Percentiles rank a stretch among this genome's conserved stretches.
Conservation (phyloP, 352 stramenopile species). For the Globisporangium cederbergense region DNA sequence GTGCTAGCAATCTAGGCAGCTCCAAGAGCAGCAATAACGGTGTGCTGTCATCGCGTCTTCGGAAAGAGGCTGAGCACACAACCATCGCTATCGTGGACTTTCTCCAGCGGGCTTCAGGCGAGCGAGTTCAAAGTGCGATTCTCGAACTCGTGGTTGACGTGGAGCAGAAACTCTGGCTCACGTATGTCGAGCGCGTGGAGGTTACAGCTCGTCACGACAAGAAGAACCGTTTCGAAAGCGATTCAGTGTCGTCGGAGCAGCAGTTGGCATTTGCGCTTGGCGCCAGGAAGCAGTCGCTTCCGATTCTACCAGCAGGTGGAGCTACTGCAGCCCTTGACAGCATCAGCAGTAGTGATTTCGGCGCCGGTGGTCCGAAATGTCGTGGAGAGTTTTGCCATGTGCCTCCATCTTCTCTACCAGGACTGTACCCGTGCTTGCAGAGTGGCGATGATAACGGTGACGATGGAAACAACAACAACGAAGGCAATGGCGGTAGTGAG, state of each 20-base stretch:
- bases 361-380: constrained; percentile 29
- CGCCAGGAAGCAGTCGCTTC: constrained; percentile 30
- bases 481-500: neutral
- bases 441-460: neutral
- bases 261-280: neutral
- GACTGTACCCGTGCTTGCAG: constrained; percentile 25
- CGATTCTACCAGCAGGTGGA: constrained; percentile 27
- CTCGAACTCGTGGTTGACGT: constrained; percentile 39
- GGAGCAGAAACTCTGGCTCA: constrained; percentile 38
- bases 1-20: neutral
- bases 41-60: constrained; percentile 7
- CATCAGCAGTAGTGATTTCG: neutral
- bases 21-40: neutral
- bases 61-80: constrained; percentile 28
- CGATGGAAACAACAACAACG: neutral
- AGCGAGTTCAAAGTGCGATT: constrained; percentile 17
- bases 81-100: constrained; percentile 25
- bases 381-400: constrained; percentile 64
- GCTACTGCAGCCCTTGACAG: neutral
- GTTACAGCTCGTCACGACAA: constrained; percentile 1
- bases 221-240: neutral
- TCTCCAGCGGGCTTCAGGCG: constrained; percentile 16
- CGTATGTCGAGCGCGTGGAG: constrained; percentile 23
- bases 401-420: constrained; percentile 27
- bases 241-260: neutral